These are phyloP conservation scores for Colletotrichum melonis DNA, from an alignment of 2,329 filamentous ascomycete species.

Conservation along the genomic window DNA sequence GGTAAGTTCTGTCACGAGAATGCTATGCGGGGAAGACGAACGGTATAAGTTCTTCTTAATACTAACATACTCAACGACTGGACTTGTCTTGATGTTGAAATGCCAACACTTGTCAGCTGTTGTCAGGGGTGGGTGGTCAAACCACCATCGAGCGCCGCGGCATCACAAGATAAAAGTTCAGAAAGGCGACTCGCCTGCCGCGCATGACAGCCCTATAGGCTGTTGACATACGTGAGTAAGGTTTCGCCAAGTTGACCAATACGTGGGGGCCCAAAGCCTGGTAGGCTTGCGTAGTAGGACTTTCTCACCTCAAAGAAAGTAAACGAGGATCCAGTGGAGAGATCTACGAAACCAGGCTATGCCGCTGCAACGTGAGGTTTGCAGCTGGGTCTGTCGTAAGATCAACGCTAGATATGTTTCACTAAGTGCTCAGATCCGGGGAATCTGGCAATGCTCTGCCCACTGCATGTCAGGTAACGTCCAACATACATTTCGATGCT, in stretches of 20 bases:
- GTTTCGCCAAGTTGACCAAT: not conserved
- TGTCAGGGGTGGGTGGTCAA: not conserved
- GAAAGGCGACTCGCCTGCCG: not conserved
- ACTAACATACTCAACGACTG: not conserved
- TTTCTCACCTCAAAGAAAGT: not conserved
- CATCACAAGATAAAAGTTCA: slow-evolving; percentile 15
- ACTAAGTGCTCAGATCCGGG: not conserved
- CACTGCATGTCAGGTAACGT: not conserved
- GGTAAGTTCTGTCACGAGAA: slow-evolving; percentile 22
- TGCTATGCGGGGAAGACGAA: not conserved
- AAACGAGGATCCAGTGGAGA: not conserved
- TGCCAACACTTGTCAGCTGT: not conserved
- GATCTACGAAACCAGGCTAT: not conserved
- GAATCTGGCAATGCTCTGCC: not conserved
- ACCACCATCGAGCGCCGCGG: slow-evolving; percentile 12
- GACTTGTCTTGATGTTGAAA: not conserved
- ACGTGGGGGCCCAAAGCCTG: not conserved
- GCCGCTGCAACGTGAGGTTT: not conserved
- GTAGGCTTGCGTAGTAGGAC: not conserved
- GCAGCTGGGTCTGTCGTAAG: not conserved
- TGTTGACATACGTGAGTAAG: not conserved
- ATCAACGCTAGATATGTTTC: not conserved
- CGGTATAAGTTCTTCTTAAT: not conserved
- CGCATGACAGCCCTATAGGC: not conserved
- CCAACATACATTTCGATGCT: not conserved